These are phyloP conservation scores for Plasmopara halstedii DNA, from an alignment of 352 stramenopile genomes.

Conservation along the genomic window DNA sequence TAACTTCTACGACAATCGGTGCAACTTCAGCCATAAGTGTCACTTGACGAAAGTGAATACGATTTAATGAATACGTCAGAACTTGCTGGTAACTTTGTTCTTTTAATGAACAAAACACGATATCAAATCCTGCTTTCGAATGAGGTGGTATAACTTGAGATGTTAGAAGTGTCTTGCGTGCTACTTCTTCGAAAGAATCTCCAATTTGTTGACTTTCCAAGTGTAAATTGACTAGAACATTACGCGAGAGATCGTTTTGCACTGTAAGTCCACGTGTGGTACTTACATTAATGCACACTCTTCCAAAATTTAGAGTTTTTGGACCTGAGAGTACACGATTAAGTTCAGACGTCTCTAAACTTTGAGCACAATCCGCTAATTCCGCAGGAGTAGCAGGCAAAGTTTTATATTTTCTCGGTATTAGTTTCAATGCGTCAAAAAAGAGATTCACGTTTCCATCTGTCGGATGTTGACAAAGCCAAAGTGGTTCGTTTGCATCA, in stretches of 20 bases:
- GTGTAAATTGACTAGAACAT: slow-evolving; percentile 65
- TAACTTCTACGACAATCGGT: slow-evolving; percentile 78
- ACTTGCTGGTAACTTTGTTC: slow-evolving; percentile 84
- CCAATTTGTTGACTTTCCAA: slow-evolving; percentile 11
- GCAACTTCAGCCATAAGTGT: slow-evolving; percentile 83
- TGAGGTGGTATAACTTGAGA: slow-evolving; percentile 84
- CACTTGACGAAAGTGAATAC: slow-evolving; percentile 75
- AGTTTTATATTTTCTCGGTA: slow-evolving; percentile 90
- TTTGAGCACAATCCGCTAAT: slow-evolving; percentile 68
- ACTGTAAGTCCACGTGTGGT: slow-evolving; percentile 78
- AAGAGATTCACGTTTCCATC: slow-evolving; percentile 24
- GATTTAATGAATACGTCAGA: slow-evolving; percentile 84
- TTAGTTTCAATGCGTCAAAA: slow-evolving; percentile 85
- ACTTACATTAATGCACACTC: slow-evolving; percentile 80
- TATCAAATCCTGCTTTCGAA: slow-evolving; percentile 82
- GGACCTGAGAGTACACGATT: slow-evolving; percentile 52
- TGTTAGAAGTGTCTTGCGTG: slow-evolving; percentile 39
- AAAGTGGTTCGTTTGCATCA: slow-evolving; percentile 51
- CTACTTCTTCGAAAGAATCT: slow-evolving; percentile 50
- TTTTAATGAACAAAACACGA: slow-evolving; percentile 67
- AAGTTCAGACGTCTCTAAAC: slow-evolving; percentile 72
- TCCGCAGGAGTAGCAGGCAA: slow-evolving; percentile 86
- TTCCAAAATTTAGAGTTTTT: slow-evolving; percentile 89
- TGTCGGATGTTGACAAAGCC: slow-evolving; percentile 28
- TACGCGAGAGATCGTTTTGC: slow-evolving; percentile 82